phyloP scores from a whole-genome alignment of 1,284 basidiomycete species.

The Fistulinella staudtii region DNA sequence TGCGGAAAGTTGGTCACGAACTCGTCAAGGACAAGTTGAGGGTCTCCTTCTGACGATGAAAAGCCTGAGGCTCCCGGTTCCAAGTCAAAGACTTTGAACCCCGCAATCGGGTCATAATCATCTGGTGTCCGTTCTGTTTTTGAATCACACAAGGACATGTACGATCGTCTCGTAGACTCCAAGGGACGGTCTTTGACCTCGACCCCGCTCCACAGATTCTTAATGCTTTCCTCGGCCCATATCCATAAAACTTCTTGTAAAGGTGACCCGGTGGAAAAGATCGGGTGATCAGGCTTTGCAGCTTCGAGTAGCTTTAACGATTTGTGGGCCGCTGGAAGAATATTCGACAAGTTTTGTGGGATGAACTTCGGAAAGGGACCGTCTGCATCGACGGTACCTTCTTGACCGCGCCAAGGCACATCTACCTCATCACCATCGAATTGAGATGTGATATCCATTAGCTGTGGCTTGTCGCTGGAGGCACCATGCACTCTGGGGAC shows the following conservation, averaged over 20 bases:
- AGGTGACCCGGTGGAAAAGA: constrained; percentile 36
- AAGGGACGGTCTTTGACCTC: not conserved
- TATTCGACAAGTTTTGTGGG: constrained; percentile 42
- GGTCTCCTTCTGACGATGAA: constrained; percentile 27
- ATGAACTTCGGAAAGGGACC: constrained; percentile 60
- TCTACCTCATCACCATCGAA: constrained; percentile 36
- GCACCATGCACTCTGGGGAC: constrained; percentile 27
- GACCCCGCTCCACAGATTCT: constrained; percentile 36
- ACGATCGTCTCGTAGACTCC: no score
- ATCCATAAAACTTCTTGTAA: constrained; percentile 53
- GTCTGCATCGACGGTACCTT: constrained; percentile 34
- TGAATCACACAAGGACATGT: no score
- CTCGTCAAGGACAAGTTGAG: constrained; percentile 33
- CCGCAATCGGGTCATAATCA: constrained; percentile 37
- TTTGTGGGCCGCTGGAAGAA: constrained; percentile 58
- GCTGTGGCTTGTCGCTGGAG: constrained; percentile 15
- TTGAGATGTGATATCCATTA: constrained; percentile 26
- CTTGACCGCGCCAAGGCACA: constrained; percentile 38
- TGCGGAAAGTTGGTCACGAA: constrained; percentile 59
- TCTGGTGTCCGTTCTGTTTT: constrained; percentile 10
- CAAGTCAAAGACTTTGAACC: constrained; percentile 60
- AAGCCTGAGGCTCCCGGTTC: constrained; percentile 58
- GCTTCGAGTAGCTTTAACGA: constrained; percentile 60
- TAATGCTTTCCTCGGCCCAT: constrained; percentile 56
- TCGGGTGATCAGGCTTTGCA: constrained; percentile 56